Percentiles rank a stretch among this genome's conserved stretches.
Conservation (phyloP, 345 rosid genomes). For the Eucalyptus camaldulensis region DNA sequence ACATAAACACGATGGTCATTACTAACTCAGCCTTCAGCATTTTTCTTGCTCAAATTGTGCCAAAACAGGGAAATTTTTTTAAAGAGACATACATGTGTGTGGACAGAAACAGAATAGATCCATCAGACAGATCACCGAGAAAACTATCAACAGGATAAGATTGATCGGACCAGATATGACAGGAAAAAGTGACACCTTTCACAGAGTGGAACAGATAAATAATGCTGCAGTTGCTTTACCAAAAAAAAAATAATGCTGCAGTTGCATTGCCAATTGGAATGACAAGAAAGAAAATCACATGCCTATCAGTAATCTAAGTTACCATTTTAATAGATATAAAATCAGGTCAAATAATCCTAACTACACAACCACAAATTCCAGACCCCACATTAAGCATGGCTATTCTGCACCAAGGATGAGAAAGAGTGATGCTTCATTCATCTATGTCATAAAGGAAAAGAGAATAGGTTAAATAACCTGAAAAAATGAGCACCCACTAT, state of each 20-base stretch:
- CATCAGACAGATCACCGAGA: background rate
- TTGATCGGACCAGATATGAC: background rate
- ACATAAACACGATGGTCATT: background rate
- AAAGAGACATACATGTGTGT: background rate
- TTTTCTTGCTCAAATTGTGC: background rate
- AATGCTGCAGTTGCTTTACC: background rate
- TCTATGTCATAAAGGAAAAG: background rate
- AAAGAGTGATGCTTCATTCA: background rate
- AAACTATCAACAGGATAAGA: background rate
- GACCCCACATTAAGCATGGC: background rate
- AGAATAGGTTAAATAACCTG: conserved; percentile 31
- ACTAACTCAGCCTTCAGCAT: background rate
- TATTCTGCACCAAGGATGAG: background rate
- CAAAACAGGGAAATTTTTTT: background rate
- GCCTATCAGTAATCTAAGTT: background rate
- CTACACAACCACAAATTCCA: background rate
- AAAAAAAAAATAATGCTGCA: background rate
- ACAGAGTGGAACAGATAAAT: background rate
- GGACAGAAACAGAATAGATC: background rate
- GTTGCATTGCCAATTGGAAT: background rate
- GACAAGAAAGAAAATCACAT: background rate
- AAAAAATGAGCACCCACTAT: conserved; percentile 95
- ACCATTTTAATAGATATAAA: background rate
- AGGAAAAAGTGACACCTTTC: background rate
- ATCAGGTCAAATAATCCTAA: background rate